Evolutionary conservation across 139 green algal genomes (phyloP).

Genomic region (Tetradesmus lagerheimii): DNA sequence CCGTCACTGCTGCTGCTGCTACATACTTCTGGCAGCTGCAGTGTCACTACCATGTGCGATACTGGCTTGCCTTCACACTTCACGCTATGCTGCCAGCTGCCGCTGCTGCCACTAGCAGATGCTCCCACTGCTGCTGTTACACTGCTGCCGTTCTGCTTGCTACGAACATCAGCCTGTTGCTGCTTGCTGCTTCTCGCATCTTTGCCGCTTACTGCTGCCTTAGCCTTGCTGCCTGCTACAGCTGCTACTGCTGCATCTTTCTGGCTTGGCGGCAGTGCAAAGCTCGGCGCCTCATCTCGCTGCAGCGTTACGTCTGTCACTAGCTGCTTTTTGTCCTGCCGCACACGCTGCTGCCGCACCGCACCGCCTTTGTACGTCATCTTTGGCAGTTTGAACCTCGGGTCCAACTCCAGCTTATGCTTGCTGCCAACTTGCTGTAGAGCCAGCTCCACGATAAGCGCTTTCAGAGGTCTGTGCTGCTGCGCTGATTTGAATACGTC

Average conservation of each 20-base stretch:
- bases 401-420: slow-evolving; percentile 66
- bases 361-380: slow-evolving; percentile 85
- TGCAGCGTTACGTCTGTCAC: slow-evolving; percentile 61
- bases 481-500: slow-evolving; percentile 63
- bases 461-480: slow-evolving; percentile 66
- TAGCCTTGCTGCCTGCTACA: neutral
- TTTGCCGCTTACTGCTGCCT: neutral
- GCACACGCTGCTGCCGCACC: slow-evolving; percentile 55
- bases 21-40: too few relatives aligned
- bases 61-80: slow-evolving; percentile 55
- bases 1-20: slow-evolving; percentile 17
- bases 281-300: slow-evolving; percentile 57
- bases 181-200: neutral
- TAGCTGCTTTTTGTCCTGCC: slow-evolving; percentile 56
- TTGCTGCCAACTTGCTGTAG: slow-evolving; percentile 69
- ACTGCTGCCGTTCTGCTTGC: neutral
- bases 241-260: slow-evolving; percentile 38
- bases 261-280: slow-evolving; percentile 50
- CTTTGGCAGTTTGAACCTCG: slow-evolving; percentile 85
- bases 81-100: slow-evolving; percentile 37
- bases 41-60: slow-evolving; percentile 47
- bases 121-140: neutral
- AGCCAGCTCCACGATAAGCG: slow-evolving; percentile 76
- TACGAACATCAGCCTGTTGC: neutral
- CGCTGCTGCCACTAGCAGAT: neutral